phyloP scores from a whole-genome alignment of 2,329 filamentous ascomycete genomes.

The Ophiosphaerella herpotricha region DNA sequence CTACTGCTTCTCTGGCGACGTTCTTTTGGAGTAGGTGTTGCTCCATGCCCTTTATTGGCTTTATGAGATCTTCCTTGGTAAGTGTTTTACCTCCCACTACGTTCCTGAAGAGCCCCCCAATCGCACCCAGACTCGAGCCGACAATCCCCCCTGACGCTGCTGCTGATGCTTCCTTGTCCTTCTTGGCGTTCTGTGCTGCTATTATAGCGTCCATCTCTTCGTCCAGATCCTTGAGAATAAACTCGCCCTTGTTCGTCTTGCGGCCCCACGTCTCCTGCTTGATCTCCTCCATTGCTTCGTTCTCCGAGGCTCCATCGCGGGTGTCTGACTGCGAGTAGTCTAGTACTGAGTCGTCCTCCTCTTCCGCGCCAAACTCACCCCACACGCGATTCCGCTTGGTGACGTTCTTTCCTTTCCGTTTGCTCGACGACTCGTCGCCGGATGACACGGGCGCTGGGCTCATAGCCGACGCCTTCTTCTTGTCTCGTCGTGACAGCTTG shows the following conservation, averaged over 20 bases:
- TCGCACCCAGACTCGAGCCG: constrained; percentile 77
- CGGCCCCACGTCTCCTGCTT: constrained; percentile 83
- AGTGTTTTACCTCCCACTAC: constrained; percentile 93
- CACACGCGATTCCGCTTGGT: constrained; percentile 88
- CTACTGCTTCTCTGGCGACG: constrained; percentile 89
- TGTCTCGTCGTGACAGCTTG: constrained; percentile 79
- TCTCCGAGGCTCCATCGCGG: constrained; percentile 54
- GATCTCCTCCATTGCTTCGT: constrained; percentile 71
- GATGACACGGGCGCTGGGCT: constrained; percentile 71
- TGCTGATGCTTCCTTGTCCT: constrained; percentile 29
- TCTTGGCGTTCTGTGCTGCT: constrained; percentile 71
- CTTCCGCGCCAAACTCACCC: constrained; percentile 89
- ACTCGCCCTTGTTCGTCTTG: constrained; percentile 84
- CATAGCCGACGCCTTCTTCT: constrained; percentile 64
- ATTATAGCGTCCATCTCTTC: constrained; percentile 93
- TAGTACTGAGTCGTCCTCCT: constrained; percentile 75
- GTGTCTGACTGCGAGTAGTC: constrained; percentile 81
- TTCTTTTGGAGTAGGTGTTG: constrained; percentile 95
- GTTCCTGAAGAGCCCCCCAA: constrained; percentile 89
- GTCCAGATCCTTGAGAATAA: constrained; percentile 89
- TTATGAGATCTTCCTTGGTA: constrained; percentile 85
- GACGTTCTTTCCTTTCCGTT: constrained; percentile 62
- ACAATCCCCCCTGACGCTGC: constrained; percentile 64
- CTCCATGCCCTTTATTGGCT: constrained; percentile 94
- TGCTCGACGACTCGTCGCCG: constrained; percentile 73